Evolutionary conservation across 306 rosid genomes (phyloP).

Genomic region (Prunus fruticosa): DNA sequence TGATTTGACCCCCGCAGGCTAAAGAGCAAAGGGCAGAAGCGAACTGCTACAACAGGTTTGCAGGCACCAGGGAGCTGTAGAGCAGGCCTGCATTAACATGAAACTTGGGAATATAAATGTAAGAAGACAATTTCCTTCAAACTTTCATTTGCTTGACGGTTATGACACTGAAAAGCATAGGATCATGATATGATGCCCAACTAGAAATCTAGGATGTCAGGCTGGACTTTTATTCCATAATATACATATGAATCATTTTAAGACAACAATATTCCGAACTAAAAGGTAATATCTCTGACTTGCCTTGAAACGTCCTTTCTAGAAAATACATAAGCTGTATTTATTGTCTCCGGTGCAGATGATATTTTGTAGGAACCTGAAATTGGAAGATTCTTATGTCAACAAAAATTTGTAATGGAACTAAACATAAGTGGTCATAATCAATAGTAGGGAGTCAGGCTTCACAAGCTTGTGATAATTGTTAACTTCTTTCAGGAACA

Average conservation of each 20-base stretch:
- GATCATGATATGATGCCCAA: not conserved
- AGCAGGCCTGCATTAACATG: slow-evolving; percentile 67
- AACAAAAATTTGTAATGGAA: slow-evolving; percentile 13
- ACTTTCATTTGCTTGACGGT: slow-evolving; percentile 8
- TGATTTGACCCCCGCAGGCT: slow-evolving; percentile 59
- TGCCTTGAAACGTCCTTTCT: slow-evolving; percentile 83
- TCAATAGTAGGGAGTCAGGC: not conserved
- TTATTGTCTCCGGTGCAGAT: slow-evolving; percentile 56
- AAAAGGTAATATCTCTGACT: slow-evolving; percentile 19
- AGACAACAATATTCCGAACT: slow-evolving; percentile 13
- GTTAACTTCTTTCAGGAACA: not conserved
- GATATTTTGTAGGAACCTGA: slow-evolving; percentile 68
- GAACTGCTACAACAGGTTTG: slow-evolving; percentile 83
- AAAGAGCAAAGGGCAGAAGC: slow-evolving; percentile 71
- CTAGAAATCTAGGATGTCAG: not conserved
- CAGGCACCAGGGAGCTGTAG: slow-evolving; percentile 84
- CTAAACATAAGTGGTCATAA: not conserved
- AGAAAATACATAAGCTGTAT: slow-evolving; percentile 75
- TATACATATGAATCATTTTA: not conserved
- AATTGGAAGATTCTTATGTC: slow-evolving; percentile 25
- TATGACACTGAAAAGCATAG: slow-evolving; percentile 6
- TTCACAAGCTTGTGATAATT: not conserved
- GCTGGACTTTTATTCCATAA: not conserved
- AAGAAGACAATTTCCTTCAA: slow-evolving; percentile 11
- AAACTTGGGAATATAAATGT: slow-evolving; percentile 27